Percentiles rank a stretch among this genome's conserved stretches.
Evolutionary conservation across 2,329 filamentous ascomycete species (phyloP).

Genomic region (Monosporascus sp.): DNA sequence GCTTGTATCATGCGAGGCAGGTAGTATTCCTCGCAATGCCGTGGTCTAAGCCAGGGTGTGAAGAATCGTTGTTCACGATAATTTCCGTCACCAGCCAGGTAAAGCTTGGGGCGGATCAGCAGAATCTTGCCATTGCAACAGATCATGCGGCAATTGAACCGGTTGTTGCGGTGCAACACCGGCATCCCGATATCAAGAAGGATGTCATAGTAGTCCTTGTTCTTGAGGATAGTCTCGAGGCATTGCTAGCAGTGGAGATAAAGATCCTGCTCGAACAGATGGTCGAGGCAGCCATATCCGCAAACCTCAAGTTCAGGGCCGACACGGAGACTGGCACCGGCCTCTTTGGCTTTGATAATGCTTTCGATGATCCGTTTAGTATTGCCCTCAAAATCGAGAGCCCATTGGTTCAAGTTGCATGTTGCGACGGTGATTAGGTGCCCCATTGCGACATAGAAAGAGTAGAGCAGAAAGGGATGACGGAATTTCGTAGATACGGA

Average conservation of each 20-base stretch:
- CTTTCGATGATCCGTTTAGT: constrained; percentile 50
- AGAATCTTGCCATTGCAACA: constrained; percentile 62
- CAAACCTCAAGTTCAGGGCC: constrained; percentile 50
- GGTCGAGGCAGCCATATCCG: constrained; percentile 66
- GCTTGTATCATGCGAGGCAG: constrained; percentile 55
- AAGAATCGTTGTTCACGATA: constrained; percentile 58
- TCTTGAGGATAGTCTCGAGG: constrained; percentile 53
- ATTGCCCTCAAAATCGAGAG: constrained; percentile 37
- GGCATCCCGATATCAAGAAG: constrained; percentile 60
- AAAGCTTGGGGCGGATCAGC: constrained; percentile 67
- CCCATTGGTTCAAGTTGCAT: constrained; percentile 33
- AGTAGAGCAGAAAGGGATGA: background rate
- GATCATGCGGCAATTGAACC: constrained; percentile 64
- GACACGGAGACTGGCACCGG: constrained; percentile 55
- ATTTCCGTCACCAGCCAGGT: constrained; percentile 66
- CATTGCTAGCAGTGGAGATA: constrained; percentile 59
- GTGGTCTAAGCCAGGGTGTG: constrained; percentile 55
- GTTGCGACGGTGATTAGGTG: constrained; percentile 30
- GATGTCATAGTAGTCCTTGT: constrained; percentile 59
- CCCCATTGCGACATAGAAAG: constrained; percentile 11
- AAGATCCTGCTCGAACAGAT: constrained; percentile 55
- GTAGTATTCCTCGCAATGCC: constrained; percentile 59
- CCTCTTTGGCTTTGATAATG: constrained; percentile 49
- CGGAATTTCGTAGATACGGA: background rate
- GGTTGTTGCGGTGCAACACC: constrained; percentile 54